These are phyloP conservation scores for Syzygium malaccense DNA, from an alignment of 441 rosid species.

Conservation along the genomic window DNA sequence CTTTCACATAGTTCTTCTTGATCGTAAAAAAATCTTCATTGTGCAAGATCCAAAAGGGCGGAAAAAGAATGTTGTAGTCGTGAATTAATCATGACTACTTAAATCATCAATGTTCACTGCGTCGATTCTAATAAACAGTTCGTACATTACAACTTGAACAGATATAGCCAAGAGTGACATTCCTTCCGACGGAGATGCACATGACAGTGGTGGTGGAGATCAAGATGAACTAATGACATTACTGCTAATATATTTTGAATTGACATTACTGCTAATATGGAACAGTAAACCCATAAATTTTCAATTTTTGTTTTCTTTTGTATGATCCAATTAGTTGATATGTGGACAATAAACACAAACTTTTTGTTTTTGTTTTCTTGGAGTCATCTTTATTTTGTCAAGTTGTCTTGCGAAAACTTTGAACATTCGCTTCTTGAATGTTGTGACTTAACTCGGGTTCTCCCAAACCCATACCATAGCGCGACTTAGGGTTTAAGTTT, in stretches of 20 bases:
- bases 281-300: neutral
- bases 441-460: too few species aligned
- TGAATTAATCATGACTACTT: neutral
- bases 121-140: neutral
- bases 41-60: neutral
- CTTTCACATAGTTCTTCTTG: neutral
- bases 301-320: neutral
- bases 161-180: neutral
- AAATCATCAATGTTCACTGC: neutral
- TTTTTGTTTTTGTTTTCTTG: neutral
- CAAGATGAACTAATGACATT: neutral
- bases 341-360: neutral
- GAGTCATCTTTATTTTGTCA: neutral
- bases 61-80: neutral
- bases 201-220: neutral
- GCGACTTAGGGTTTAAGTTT: too few species aligned
- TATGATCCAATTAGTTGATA: neutral
- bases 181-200: neutral
- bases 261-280: neutral
- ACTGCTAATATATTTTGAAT: neutral
- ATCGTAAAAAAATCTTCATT: neutral
- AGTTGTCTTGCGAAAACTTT: neutral
- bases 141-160: neutral
- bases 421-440: neutral
- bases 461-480: too few species aligned